Evolutionary conservation across 331 rosid species (phyloP).

Genomic region (Arachis monticola): DNA sequence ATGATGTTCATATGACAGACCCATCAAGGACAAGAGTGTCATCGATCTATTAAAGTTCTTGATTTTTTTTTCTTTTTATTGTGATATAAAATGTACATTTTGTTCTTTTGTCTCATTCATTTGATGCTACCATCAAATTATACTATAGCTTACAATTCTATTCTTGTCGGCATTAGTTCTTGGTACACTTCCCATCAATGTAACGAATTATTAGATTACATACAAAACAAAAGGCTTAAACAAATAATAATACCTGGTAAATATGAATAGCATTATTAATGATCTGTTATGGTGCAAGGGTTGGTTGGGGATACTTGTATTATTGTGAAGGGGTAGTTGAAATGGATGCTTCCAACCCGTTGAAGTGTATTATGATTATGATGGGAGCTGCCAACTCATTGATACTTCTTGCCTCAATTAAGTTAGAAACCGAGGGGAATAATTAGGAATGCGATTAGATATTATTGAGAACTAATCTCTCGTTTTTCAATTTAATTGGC

Average conservation of each 20-base stretch:
- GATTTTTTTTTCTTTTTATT: constrained; percentile 25
- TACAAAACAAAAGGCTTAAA: constrained; percentile 5
- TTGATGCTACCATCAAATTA: constrained; percentile 7
- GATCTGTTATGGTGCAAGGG: not conserved
- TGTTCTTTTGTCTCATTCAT: constrained; percentile 9
- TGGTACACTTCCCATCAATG: not conserved
- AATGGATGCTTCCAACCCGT: constrained; percentile 39
- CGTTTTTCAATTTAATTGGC: constrained; percentile 11
- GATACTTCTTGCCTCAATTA: not conserved
- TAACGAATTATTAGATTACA: not conserved
- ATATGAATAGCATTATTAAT: constrained; percentile 5
- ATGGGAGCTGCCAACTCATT: constrained; percentile 8
- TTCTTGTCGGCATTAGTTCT: not conserved
- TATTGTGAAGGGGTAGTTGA: constrained; percentile 30
- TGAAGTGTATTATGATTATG: not conserved
- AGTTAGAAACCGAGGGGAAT: not conserved
- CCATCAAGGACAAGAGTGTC: constrained; percentile 11
- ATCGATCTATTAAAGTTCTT: constrained; percentile 27
- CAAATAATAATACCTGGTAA: not conserved
- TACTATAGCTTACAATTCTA: not conserved
- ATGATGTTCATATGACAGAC: constrained; percentile 31
- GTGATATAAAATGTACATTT: constrained; percentile 42
- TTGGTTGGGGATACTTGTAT: not conserved
- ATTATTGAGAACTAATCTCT: not conserved
- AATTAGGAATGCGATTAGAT: no score